A percentile compares a stretch with the other conserved stretches of the same genome.
These are phyloP conservation scores for Suhomyces bokatorum DNA, from an alignment of 1,139 yeast species.

Conservation along the genomic window DNA sequence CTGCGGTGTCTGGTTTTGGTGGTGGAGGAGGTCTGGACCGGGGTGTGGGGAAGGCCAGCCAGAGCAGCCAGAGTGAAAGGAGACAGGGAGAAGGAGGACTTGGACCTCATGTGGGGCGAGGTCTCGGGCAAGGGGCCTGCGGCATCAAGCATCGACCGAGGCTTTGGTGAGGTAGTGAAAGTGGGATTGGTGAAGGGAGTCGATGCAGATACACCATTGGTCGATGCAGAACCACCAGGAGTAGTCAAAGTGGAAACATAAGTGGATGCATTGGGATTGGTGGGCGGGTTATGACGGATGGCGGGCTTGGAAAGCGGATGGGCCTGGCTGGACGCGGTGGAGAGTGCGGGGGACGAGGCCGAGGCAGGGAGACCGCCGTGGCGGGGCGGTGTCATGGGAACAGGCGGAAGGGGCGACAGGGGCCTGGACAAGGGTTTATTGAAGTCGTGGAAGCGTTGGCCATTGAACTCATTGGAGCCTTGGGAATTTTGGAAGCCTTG, in stretches of 20 bases:
- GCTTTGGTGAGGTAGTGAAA: constrained; percentile 4
- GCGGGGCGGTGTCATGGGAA: constrained; percentile 7
- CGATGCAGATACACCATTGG: too few species aligned
- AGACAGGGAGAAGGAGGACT: constrained; percentile 29
- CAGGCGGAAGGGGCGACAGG: neutral
- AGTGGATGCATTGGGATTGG: too few species aligned
- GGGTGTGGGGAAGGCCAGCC: too few species aligned
- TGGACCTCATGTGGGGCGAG: constrained; percentile 33
- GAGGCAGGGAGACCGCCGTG: constrained; percentile 6
- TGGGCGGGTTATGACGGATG: constrained; percentile 4
- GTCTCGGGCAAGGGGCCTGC: neutral
- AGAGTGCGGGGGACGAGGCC: constrained; percentile 16
- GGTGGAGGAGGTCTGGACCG: too few species aligned
- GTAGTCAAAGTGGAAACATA: too few species aligned
- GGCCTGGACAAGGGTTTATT: neutral
- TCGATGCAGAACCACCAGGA: too few species aligned
- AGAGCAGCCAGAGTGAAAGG: too few species aligned
- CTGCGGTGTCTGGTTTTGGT: constrained; percentile 22
- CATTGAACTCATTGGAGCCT: too few species aligned
- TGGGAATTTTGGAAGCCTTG: too few species aligned
- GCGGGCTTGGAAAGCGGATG: constrained; percentile 14
- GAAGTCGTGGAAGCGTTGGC: too few species aligned
- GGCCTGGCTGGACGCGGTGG: constrained; percentile 5
- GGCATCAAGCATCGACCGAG: constrained; percentile 8
- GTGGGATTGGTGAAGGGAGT: too few species aligned